These are phyloP conservation scores for Chimonanthus praecox DNA, from an alignment of 164 flowering plant species.

Conservation along the genomic window DNA sequence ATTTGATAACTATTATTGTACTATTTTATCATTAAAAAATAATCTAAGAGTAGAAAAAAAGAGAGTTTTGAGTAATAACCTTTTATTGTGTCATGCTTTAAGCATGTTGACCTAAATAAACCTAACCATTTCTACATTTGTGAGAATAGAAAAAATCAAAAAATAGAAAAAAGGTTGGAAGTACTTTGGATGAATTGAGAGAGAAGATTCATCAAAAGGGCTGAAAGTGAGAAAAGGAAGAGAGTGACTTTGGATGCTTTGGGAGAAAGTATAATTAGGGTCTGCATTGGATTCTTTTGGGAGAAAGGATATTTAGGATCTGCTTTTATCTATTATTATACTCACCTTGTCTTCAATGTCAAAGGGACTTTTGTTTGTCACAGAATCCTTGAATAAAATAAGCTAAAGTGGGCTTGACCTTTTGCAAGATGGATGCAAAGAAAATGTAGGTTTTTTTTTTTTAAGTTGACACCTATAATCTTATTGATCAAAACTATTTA, in stretches of 20 bases:
- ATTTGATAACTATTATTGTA: background rate
- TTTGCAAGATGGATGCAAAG: constrained; percentile 41
- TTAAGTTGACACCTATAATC: constrained; percentile 10
- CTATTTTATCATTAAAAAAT: background rate
- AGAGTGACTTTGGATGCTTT: constrained; percentile 70
- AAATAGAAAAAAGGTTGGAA: background rate
- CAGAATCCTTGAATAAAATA: constrained; percentile 43
- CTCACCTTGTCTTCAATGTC: constrained; percentile 51
- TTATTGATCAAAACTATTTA: no score
- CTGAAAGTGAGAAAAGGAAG: constrained; percentile 33
- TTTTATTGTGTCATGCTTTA: no score
- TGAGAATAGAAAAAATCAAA: background rate
- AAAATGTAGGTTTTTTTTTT: constrained; percentile 25
- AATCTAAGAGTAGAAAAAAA: no score
- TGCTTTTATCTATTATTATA: constrained; percentile 48
- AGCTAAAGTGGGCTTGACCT: constrained; percentile 27
- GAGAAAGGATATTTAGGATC: background rate
- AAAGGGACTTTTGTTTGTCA: constrained; percentile 51
- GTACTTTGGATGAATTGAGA: background rate
- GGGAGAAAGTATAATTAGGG: background rate
- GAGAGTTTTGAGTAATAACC: no score
- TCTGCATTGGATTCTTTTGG: constrained; percentile 64
- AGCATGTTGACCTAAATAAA: no score
- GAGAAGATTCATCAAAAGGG: constrained; percentile 45
- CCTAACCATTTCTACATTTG: background rate